These are phyloP conservation scores for Coemansia sp. DNA, from an alignment of 192 early-diverging fungal genomes.

Conservation along the genomic window DNA sequence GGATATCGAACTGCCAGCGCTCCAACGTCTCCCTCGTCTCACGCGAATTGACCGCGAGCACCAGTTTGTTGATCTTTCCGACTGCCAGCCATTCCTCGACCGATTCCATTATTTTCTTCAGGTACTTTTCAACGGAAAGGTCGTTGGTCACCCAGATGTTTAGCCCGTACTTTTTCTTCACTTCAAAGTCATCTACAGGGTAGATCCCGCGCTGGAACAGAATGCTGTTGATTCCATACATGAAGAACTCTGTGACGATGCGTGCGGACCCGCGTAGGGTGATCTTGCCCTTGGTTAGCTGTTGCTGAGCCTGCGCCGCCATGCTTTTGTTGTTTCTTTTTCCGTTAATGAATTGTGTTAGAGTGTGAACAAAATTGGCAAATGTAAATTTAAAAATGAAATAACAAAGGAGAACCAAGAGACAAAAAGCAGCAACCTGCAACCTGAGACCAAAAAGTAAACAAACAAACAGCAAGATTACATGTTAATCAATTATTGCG, in stretches of 20 bases:
- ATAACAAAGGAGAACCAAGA: slow-evolving; percentile 6
- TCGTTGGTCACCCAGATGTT: slow-evolving; percentile 78
- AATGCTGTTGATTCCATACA: slow-evolving; percentile 82
- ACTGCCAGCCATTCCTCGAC: slow-evolving; percentile 78
- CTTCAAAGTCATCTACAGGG: slow-evolving; percentile 86
- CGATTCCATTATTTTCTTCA: slow-evolving; percentile 73
- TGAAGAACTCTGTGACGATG: slow-evolving; percentile 88
- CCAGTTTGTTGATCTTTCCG: slow-evolving; percentile 76
- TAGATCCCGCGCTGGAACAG: slow-evolving; percentile 93
- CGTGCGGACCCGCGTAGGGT: slow-evolving; percentile 81
- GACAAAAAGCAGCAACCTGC: not conserved
- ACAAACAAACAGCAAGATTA: not conserved
- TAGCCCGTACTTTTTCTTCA: slow-evolving; percentile 83
- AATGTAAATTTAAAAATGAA: not conserved
- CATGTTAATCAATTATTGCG: not conserved
- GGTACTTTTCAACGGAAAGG: slow-evolving; percentile 69
- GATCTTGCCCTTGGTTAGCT: slow-evolving; percentile 63
- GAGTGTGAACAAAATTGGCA: not conserved
- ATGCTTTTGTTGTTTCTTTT: slow-evolving; percentile 16
- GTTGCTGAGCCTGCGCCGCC: slow-evolving; percentile 27
- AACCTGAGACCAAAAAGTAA: too few species aligned
- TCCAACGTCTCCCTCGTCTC: slow-evolving; percentile 82
- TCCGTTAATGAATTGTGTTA: not conserved
- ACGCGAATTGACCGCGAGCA: slow-evolving; percentile 82
- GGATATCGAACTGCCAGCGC: slow-evolving; percentile 94